Evolutionary conservation across 192 early-diverging fungal genomes (phyloP), one percentile per base, ranked within the genome.

Genomic region (Radiomyces spectabilis): DNA sequence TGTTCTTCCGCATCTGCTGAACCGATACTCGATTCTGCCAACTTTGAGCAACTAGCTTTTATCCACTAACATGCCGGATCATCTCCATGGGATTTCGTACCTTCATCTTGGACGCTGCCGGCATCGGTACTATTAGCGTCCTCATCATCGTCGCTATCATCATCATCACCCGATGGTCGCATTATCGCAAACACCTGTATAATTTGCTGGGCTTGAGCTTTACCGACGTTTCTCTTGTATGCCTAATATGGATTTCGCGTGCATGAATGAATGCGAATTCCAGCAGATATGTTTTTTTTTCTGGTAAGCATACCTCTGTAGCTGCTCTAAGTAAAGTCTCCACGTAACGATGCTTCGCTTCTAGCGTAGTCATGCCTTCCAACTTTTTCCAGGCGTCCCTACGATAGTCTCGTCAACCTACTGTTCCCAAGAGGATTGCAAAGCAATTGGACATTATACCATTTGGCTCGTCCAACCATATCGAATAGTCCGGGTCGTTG

Each of bases 401-500:
- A 15, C 51, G 16, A 21, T 15, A 15, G 18, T 41, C 21, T 52
- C 32, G 22, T 15, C 24, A 15, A 43, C n/a, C n/a, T n/a, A n/a
- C n/a, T n/a, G n/a, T n/a, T n/a, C n/a, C n/a, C n/a, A n/a, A n/a
- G n/a, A n/a, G n/a, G n/a, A n/a, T n/a, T n/a, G n/a, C n/a, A n/a
- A n/a, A n/a, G n/a, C n/a, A n/a, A n/a, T 54, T 48, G 21, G 19
- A 24, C 3, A 34, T 32, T 33, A 22, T 66, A 66, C 64, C 73
- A 74, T 35, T 75, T 75, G 7, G 73, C 57, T 35, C 72, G 41
- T 15, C 65, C 75, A 41, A 72, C 69, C 5, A 72, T 62, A 56
- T 77, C 75, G 47, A 58, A 77, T 34, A 77, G 30, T 5, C 65
- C 61, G 0, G 75, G 75, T 10, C 75, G n/a, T 22, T 69, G 53